Evolutionary conservation across 371 early-diverging fungal species (phyloP), one percentile per base, ranked within the genome.

Genomic region (Mortierella sp.): DNA sequence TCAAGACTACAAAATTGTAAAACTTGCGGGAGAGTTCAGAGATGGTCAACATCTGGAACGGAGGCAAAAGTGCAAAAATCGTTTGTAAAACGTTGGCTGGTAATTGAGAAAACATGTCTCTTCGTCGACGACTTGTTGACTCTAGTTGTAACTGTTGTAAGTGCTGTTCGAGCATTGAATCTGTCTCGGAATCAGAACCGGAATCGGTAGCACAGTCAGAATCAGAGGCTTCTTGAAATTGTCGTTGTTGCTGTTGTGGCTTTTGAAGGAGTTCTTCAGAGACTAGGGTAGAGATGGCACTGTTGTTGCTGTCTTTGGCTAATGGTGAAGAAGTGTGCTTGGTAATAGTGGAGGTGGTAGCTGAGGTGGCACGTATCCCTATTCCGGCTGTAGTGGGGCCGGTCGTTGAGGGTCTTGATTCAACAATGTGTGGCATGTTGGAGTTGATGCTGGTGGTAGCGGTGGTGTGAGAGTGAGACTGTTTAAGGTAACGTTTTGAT

Each of bases 21-120:
- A 80, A 80, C 66, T 71, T 72, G 30, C 76, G 81, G 26, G 81
- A 80, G 51, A 80, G 72, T 32, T 80, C 81, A 0, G 81, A 80
- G 54, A 80, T 72, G 49, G 64, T 65, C n/a, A 80, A 66, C 81
- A 80, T 80, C 28, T 80, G 81, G 52, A 75, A 75, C 9, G 81
- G 81, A n/a, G 72, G 81, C 0, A 80, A 60, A 11, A 32, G 68
- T 59, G 68, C 39, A 9, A 80, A 72, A 58, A 80, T 75, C 28
- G 64, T 68, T 54, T 75, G 81, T 9, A 75, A 75, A 35, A 75
- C 51, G 5, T 43, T 14, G 35, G 65, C 66, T 9, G 81, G 76
- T 1, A 80, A 43, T 6, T 59, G 49, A 0, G 81, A 80, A 54
- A 80, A 75, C 47, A 72, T 18, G 63, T 80, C 81, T 22, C 67